These are phyloP conservation scores for Tulasnella sp. DNA, from an alignment of 768 basidiomycete species.

Conservation along the genomic window DNA sequence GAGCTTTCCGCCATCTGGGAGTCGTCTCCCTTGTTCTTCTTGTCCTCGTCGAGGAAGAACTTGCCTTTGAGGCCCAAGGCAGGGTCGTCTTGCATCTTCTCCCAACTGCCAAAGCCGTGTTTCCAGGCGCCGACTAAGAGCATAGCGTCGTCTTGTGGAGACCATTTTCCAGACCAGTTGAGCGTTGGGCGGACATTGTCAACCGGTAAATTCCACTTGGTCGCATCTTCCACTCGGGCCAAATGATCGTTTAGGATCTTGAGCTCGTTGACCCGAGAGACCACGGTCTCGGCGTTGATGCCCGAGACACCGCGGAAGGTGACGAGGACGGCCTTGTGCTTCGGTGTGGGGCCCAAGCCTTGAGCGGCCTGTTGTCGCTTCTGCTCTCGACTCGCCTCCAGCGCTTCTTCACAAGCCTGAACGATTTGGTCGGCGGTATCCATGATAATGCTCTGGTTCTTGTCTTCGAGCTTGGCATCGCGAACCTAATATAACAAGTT, in stretches of 20 bases:
- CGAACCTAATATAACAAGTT: slow-evolving; percentile 52
- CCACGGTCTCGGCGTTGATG: slow-evolving; percentile 96
- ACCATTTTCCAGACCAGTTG: slow-evolving; percentile 97
- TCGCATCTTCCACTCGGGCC: slow-evolving; percentile 64
- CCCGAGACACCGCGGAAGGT: slow-evolving; percentile 83
- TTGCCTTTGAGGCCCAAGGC: slow-evolving; percentile 81
- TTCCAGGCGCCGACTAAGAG: slow-evolving; percentile 88
- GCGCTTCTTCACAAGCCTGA: slow-evolving; percentile 73
- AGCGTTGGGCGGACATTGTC: slow-evolving; percentile 91
- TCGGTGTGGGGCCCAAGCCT: slow-evolving; percentile 88
- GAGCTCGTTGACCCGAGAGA: slow-evolving; percentile 84
- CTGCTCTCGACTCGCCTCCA: slow-evolving; percentile 78
- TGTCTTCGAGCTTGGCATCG: slow-evolving; percentile 87
- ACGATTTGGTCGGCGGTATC: slow-evolving; percentile 92
- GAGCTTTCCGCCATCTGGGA: not conserved
- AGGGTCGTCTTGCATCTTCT: slow-evolving; percentile 84
- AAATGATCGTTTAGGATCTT: slow-evolving; percentile 82
- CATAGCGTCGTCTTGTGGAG: slow-evolving; percentile 87
- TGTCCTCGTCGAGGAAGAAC: slow-evolving; percentile 97
- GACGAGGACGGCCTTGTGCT: slow-evolving; percentile 95
- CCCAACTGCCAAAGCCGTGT: slow-evolving; percentile 97
- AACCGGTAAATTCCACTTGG: slow-evolving; percentile 83
- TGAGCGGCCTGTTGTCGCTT: slow-evolving; percentile 70
- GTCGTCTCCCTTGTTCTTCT: slow-evolving; percentile 64
- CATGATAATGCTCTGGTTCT: slow-evolving; percentile 88